Percentiles rank a stretch among this genome's conserved stretches.
Evolutionary conservation across 179 eudicot species (phyloP).

Genomic region (Spinacia oleracea): DNA sequence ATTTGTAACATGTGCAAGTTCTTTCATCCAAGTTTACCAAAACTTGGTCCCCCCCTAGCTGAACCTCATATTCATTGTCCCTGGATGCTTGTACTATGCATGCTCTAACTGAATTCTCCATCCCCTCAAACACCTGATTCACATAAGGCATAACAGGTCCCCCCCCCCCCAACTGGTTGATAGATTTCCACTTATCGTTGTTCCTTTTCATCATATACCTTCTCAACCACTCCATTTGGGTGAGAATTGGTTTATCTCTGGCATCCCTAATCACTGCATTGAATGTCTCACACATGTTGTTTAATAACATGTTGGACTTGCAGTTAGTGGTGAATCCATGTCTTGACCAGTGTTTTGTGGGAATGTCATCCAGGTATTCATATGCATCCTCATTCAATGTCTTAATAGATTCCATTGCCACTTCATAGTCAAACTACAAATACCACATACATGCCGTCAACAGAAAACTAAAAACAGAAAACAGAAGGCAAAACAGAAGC

Average conservation of each 20-base stretch:
- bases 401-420: neutral
- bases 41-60: neutral
- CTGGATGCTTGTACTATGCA: neutral
- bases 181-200: neutral
- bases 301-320: neutral
- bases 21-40: too few relatives aligned
- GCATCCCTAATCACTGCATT: neutral
- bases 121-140: neutral
- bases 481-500: too few relatives aligned
- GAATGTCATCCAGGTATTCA: neutral
- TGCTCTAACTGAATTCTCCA: neutral
- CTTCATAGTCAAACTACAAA: neutral
- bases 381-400: neutral
- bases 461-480: too few relatives aligned
- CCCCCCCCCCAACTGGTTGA: neutral
- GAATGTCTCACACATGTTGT: too few relatives aligned
- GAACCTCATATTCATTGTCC: neutral
- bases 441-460: too few relatives aligned
- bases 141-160: neutral
- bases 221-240: neutral
- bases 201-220: neutral
- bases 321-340: neutral
- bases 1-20: neutral
- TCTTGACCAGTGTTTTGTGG: neutral
- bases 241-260: neutral